These are phyloP conservation scores for Ensete ventricosum DNA, from an alignment of 176 grass and related monocot genomes.

Conservation along the genomic window DNA sequence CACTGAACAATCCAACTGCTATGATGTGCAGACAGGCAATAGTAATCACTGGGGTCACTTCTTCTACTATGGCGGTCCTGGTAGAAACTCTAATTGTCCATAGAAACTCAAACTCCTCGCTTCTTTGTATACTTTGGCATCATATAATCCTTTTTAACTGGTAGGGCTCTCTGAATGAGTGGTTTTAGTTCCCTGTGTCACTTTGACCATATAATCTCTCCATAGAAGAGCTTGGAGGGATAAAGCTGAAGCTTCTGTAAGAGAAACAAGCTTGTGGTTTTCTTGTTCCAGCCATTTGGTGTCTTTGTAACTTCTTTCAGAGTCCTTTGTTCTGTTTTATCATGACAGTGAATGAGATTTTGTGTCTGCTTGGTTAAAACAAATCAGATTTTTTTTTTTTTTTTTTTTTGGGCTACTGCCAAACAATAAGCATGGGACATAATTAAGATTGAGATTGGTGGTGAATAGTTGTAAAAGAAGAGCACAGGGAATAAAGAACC, in stretches of 20 bases:
- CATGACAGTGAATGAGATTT: neutral
- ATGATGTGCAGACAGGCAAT: slow-evolving; percentile 11
- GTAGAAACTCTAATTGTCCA: slow-evolving; percentile 11
- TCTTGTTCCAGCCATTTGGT: neutral
- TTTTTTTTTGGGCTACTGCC: no score
- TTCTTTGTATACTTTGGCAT: neutral
- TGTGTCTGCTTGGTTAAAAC: neutral
- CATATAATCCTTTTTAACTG: neutral
- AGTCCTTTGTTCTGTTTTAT: slow-evolving; percentile 1
- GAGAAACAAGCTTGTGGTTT: neutral
- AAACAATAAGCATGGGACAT: no score
- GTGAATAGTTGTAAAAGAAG: neutral
- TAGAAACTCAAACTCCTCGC: neutral
- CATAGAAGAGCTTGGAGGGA: neutral
- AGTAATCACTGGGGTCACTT: slow-evolving; percentile 1
- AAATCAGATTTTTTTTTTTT: neutral
- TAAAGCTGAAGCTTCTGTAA: neutral
- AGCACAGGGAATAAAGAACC: neutral
- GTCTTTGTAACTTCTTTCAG: neutral
- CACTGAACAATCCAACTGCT: slow-evolving; percentile 15
- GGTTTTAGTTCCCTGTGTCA: neutral
- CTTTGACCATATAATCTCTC: neutral
- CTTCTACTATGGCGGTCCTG: slow-evolving; percentile 16
- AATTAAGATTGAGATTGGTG: no score
- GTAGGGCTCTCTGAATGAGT: neutral